Conservation (phyloP, 2,329 filamentous ascomycete genomes). For the Plenodomus tracheiphilus region DNA sequence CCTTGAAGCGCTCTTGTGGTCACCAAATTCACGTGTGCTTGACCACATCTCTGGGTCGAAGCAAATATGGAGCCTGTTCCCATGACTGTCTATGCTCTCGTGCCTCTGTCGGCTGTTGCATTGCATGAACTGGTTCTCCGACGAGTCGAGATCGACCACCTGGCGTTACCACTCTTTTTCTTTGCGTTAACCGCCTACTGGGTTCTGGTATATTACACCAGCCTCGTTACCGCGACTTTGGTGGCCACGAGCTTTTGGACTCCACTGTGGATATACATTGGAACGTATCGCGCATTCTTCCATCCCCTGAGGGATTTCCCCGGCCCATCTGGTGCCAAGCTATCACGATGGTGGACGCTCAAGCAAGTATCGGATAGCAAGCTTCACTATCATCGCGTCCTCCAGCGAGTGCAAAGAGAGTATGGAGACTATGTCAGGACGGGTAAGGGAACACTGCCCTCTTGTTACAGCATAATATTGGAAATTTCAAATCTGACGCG, state of each 20-base stretch:
- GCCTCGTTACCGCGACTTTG: conserved; percentile 9
- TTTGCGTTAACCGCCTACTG: conserved; percentile 13
- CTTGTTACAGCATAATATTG: too few relatives aligned
- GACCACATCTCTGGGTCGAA: not conserved
- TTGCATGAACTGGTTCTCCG: conserved; percentile 20
- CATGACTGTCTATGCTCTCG: conserved; percentile 4
- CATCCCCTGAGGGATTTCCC: conserved; percentile 28
- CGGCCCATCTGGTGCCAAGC: conserved; percentile 22
- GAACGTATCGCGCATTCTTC: conserved; percentile 26
- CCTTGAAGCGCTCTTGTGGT: not conserved
- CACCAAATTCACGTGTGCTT: not conserved
- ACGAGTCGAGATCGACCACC: conserved; percentile 21
- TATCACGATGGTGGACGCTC: conserved; percentile 30
- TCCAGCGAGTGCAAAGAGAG: conserved; percentile 21
- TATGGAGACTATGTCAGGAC: conserved; percentile 33
- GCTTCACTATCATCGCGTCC: conserved; percentile 19
- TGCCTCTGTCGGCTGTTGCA: conserved; percentile 12
- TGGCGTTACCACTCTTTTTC: conserved; percentile 14
- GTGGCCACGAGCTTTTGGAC: conserved; percentile 18
- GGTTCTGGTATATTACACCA: conserved; percentile 9
- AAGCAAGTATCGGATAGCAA: conserved; percentile 18
- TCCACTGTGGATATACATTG: conserved; percentile 23
- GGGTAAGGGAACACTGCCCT: conserved; percentile 7
- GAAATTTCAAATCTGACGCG: conserved; percentile 4
- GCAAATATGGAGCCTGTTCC: conserved; percentile 10